Evolutionary conservation across 805 yeast species (phyloP).

Genomic region (Wickerhamiella slavikovae): DNA sequence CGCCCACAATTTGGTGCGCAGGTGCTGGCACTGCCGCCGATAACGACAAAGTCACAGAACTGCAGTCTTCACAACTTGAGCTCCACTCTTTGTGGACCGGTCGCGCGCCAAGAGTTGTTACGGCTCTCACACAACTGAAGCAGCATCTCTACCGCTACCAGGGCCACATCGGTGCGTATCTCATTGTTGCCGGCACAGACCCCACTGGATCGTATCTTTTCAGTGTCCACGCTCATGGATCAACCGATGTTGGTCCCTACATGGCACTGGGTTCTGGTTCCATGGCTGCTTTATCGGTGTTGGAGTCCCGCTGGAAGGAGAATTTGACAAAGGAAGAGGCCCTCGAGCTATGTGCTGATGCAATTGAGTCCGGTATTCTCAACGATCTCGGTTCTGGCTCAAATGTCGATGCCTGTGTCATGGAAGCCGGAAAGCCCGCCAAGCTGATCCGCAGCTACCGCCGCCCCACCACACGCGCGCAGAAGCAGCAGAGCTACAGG

Average conservation of each 20-base stretch:
- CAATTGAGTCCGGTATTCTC: slow-evolving; percentile 96
- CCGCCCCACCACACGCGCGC: slow-evolving; percentile 75
- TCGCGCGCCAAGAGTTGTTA: slow-evolving; percentile 80
- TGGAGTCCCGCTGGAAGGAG: slow-evolving; percentile 72
- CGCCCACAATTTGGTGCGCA: slow-evolving; percentile 96
- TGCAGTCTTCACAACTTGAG: slow-evolving; percentile 78
- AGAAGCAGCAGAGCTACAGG: slow-evolving; percentile 64
- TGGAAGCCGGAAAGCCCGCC: slow-evolving; percentile 71
- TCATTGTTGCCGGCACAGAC: slow-evolving; percentile 95
- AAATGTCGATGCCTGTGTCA: slow-evolving; percentile 90
- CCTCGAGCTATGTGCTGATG: slow-evolving; percentile 73
- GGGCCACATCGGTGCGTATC: slow-evolving; percentile 91
- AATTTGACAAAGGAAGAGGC: slow-evolving; percentile 75
- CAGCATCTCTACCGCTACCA: slow-evolving; percentile 94
- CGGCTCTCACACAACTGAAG: slow-evolving; percentile 79
- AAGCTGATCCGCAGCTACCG: slow-evolving; percentile 65
- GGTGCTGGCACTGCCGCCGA: slow-evolving; percentile 99
- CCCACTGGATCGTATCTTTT: slow-evolving; percentile 89
- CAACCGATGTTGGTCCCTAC: slow-evolving; percentile 88
- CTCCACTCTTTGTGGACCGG: slow-evolving; percentile 67
- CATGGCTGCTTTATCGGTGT: slow-evolving; percentile 93
- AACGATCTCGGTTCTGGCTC: slow-evolving; percentile 98
- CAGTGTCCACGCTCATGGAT: slow-evolving; percentile 93
- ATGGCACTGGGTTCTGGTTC: slow-evolving; percentile 92
- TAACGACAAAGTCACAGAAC: slow-evolving; percentile 91